These are phyloP conservation scores for Catharanthus roseus DNA, from an alignment of 257 asterid genomes.

Conservation along the genomic window DNA sequence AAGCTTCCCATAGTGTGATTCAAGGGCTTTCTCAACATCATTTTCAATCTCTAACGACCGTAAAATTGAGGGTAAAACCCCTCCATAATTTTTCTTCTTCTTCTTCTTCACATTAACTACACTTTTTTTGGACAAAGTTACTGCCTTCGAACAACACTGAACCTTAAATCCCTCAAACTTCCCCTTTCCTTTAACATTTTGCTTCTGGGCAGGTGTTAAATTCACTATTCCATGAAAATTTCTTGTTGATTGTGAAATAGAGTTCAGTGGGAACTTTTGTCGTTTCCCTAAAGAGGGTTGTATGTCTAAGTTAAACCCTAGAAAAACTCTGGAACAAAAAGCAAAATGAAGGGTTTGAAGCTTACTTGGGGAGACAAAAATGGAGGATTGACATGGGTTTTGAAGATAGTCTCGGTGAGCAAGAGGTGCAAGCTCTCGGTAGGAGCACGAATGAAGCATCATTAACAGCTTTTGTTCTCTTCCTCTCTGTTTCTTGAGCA, in stretches of 20 bases:
- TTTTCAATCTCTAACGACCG: slow-evolving; percentile 48
- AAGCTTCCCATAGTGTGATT: slow-evolving; percentile 52
- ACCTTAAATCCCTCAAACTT: slow-evolving; percentile 50
- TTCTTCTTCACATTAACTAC: slow-evolving; percentile 38
- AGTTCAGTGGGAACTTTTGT: slow-evolving; percentile 3
- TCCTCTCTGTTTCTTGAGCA: not conserved
- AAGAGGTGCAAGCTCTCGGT: slow-evolving; percentile 19
- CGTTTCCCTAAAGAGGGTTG: slow-evolving; percentile 10
- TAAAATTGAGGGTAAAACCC: slow-evolving; percentile 59
- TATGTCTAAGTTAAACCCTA: slow-evolving; percentile 30
- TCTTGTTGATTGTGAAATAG: slow-evolving; percentile 5
- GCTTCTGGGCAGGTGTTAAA: slow-evolving; percentile 29
- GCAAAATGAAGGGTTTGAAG: slow-evolving; percentile 35
- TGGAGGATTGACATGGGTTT: slow-evolving; percentile 9
- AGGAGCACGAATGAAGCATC: slow-evolving; percentile 27
- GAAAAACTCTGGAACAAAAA: slow-evolving; percentile 32
- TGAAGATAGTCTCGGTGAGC: slow-evolving; percentile 14
- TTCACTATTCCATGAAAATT: slow-evolving; percentile 18
- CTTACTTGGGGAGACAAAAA: slow-evolving; percentile 44
- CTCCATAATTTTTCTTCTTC: slow-evolving; percentile 54
- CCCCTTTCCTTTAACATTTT: slow-evolving; percentile 23
- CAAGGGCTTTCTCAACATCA: slow-evolving; percentile 61
- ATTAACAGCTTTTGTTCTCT: not conserved
- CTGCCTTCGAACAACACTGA: slow-evolving; percentile 38
- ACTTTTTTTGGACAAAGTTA: slow-evolving; percentile 34